phyloP scores from a whole-genome alignment of 2,329 filamentous ascomycete genomes.

The Elsinoe arachidis region DNA sequence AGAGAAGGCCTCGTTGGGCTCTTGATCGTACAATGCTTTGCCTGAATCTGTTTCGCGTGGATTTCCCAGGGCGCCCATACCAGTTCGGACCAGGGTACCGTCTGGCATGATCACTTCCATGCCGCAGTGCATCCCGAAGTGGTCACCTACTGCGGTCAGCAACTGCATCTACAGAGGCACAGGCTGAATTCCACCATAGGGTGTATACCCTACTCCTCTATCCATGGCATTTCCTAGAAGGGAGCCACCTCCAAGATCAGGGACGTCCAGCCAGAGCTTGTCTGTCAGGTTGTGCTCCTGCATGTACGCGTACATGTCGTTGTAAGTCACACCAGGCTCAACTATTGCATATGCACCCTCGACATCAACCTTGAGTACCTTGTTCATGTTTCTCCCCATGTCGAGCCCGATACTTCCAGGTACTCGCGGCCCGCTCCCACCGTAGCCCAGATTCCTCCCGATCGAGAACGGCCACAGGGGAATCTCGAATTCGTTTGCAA shows the following conservation, averaged over 20 bases:
- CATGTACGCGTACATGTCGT: conserved; percentile 44
- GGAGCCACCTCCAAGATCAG: conserved; percentile 29
- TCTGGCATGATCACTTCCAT: conserved; percentile 40
- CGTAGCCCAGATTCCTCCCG: conserved; percentile 46
- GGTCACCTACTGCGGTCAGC: conserved; percentile 18
- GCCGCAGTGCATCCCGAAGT: conserved; percentile 35
- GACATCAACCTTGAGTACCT: conserved; percentile 43
- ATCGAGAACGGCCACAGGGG: conserved; percentile 44
- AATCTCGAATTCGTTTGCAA: conserved; percentile 38
- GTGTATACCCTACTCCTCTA: conserved; percentile 29
- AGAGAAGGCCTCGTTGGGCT: conserved; percentile 30
- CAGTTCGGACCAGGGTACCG: conserved; percentile 38
- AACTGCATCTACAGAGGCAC: not conserved
- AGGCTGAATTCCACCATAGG: conserved; percentile 17
- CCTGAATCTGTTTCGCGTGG: conserved; percentile 17
- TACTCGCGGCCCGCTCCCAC: conserved; percentile 46
- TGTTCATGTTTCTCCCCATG: conserved; percentile 46
- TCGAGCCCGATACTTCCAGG: conserved; percentile 44
- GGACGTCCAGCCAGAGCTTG: conserved; percentile 36
- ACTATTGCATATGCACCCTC: conserved; percentile 44
- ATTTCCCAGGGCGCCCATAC: conserved; percentile 37
- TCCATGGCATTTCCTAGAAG: conserved; percentile 31
- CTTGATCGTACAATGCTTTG: conserved; percentile 16
- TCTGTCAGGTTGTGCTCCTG: conserved; percentile 30
- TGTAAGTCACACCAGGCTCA: conserved; percentile 49